Evolutionary conservation across 1,284 basidiomycete genomes (phyloP).

Genomic region (Leccinum angustisporum): DNA sequence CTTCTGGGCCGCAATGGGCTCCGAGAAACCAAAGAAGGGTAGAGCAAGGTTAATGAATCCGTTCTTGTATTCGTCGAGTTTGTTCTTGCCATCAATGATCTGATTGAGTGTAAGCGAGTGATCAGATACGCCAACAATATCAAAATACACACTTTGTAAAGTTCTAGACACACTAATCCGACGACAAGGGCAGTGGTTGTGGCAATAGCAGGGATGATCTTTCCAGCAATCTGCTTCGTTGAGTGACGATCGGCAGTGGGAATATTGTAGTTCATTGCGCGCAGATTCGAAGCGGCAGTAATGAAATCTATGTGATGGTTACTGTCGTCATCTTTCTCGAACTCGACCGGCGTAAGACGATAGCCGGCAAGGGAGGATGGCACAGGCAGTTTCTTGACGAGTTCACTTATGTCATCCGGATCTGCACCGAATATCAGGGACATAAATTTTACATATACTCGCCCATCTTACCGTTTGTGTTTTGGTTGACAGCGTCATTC

Average conservation of each 20-base stretch:
- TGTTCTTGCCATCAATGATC: slow-evolving; percentile 94
- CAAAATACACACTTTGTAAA: slow-evolving; percentile 78
- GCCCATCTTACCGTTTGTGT: slow-evolving; percentile 39
- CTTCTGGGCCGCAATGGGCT: slow-evolving; percentile 93
- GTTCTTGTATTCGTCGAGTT: slow-evolving; percentile 96
- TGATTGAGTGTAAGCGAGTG: slow-evolving; percentile 32
- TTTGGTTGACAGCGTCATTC: slow-evolving; percentile 78
- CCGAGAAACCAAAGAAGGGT: slow-evolving; percentile 99
- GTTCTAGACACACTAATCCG: slow-evolving; percentile 93
- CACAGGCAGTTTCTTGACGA: slow-evolving; percentile 73
- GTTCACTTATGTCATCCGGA: slow-evolving; percentile 54
- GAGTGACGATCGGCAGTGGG: slow-evolving; percentile 86
- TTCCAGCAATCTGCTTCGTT: slow-evolving; percentile 98
- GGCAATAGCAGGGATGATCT: slow-evolving; percentile 99
- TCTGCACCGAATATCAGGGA: slow-evolving; percentile 35
- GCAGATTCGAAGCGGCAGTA: slow-evolving; percentile 95
- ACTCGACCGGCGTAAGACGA: slow-evolving; percentile 92
- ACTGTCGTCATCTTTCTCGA: slow-evolving; percentile 99
- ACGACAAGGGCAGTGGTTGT: slow-evolving; percentile 97
- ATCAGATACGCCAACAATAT: not conserved
- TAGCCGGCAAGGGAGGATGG: slow-evolving; percentile 93
- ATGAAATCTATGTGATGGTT: slow-evolving; percentile 99
- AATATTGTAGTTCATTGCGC: slow-evolving; percentile 96
- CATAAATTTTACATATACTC: not conserved
- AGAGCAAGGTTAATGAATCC: slow-evolving; percentile 97